phyloP scores from a whole-genome alignment of 192 early-diverging fungal species.

The Coemansia furcata region DNA sequence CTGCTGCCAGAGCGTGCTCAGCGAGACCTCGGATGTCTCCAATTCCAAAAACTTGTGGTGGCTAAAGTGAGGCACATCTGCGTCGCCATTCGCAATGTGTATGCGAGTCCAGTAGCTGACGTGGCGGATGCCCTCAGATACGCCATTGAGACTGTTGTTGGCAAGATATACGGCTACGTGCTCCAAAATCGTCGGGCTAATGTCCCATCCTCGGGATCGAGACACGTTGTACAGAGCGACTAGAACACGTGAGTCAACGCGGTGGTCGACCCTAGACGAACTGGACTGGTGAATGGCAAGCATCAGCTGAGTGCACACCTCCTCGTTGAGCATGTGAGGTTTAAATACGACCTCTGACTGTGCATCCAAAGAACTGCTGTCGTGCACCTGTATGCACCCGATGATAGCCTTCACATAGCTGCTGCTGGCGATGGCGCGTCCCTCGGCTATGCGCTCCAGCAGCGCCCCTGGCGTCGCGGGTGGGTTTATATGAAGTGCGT shows the following conservation, averaged over 20 bases:
- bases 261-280: not conserved
- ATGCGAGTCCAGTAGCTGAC: slow-evolving; percentile 2
- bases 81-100: not conserved
- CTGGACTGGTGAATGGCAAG: slow-evolving; percentile 23
- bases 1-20: not conserved
- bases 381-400: not conserved
- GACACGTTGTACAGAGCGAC: slow-evolving; percentile 14
- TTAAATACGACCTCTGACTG: slow-evolving; percentile 4
- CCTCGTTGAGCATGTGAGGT: slow-evolving; percentile 16
- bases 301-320: slow-evolving; percentile 27
- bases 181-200: slow-evolving; percentile 14
- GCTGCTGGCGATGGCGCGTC: slow-evolving; percentile 16
- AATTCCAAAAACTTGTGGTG: not conserved
- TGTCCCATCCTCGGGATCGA: slow-evolving; percentile 12
- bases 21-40: slow-evolving; percentile 2
- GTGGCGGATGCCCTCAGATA: not conserved
- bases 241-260: slow-evolving; percentile 14
- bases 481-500: slow-evolving; percentile 15
- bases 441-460: slow-evolving; percentile 32
- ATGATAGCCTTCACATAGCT: slow-evolving; percentile 25
- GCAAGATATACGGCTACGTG: slow-evolving; percentile 25
- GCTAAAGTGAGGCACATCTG: not conserved
- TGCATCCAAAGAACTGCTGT: not conserved
- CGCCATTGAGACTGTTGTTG: slow-evolving; percentile 4
- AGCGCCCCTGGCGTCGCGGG: slow-evolving; percentile 10